phyloP scores from a whole-genome alignment of 345 rosid genomes.

The Trapa incisa region DNA sequence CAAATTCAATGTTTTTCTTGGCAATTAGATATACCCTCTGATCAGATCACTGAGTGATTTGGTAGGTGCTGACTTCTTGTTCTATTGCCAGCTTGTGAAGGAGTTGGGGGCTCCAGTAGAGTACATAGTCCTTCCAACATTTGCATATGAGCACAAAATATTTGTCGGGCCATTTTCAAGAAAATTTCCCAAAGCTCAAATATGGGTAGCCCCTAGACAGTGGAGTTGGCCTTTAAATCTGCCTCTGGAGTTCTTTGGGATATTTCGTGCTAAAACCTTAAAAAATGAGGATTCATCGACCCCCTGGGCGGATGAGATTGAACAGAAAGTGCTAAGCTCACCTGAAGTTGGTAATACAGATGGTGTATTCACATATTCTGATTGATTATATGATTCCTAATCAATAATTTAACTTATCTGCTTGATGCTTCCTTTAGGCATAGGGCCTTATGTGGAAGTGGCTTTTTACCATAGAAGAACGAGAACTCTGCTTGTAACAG shows the following conservation, averaged over 20 bases:
- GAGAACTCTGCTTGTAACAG: constrained; percentile 74
- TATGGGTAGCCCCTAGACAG: constrained; percentile 98
- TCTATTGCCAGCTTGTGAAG: constrained; percentile 56
- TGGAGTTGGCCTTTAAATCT: constrained; percentile 98
- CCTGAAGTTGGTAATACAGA: constrained; percentile 82
- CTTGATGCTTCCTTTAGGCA: constrained; percentile 27
- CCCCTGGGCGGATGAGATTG: constrained; percentile 87
- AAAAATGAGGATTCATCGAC: constrained; percentile 58
- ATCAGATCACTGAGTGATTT: too few species aligned
- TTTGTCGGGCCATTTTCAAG: constrained; percentile 93
- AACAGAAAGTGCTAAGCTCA: constrained; percentile 81
- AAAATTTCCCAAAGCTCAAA: constrained; percentile 74
- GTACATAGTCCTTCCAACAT: constrained; percentile 75
- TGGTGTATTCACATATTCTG: constrained; percentile 2
- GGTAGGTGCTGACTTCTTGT: background rate
- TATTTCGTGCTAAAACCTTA: constrained; percentile 70
- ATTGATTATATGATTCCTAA: background rate
- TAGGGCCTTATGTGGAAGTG: constrained; percentile 53
- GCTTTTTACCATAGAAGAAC: constrained; percentile 84
- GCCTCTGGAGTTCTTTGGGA: constrained; percentile 89
- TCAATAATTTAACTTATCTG: background rate
- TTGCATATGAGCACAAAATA: constrained; percentile 94
- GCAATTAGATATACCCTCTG: too few species aligned
- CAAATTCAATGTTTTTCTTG: too few species aligned
- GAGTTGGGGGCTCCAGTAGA: constrained; percentile 84